Conservation (phyloP, 2,329 filamentous ascomycete species). For the Clarireedia homoeocarpa region DNA sequence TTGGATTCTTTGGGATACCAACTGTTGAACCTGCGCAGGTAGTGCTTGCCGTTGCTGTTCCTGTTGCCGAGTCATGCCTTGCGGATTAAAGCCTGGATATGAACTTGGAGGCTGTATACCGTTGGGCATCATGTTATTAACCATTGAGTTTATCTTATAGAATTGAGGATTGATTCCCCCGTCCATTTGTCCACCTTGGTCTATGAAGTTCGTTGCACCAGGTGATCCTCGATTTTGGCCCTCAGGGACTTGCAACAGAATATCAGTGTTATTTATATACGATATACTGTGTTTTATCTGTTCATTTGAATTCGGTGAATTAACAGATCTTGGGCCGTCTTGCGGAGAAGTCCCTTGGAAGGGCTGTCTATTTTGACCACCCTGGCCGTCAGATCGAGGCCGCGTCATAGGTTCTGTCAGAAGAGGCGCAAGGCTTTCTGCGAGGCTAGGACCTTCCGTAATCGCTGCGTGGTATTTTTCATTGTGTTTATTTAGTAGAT, state of each 20-base stretch:
- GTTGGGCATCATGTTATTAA: constrained; percentile 54
- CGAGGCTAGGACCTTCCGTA: not conserved
- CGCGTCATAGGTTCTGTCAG: too few species aligned
- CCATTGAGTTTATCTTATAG: constrained; percentile 46
- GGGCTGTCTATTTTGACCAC: constrained; percentile 47
- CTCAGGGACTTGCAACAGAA: constrained; percentile 66
- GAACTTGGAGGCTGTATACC: constrained; percentile 62
- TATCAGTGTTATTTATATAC: constrained; percentile 60
- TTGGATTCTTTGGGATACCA: too few species aligned
- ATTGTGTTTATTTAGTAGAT: constrained; percentile 2
- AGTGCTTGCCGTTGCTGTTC: too few species aligned
- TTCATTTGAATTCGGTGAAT: constrained; percentile 69
- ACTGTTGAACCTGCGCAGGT: too few species aligned
- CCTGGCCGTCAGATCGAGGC: constrained; percentile 38
- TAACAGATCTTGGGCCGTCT: constrained; percentile 54
- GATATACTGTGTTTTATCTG: constrained; percentile 74
- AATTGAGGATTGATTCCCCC: constrained; percentile 51
- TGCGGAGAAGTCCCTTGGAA: constrained; percentile 67
- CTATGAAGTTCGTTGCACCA: constrained; percentile 52
- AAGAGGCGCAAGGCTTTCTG: not conserved
- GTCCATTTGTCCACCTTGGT: constrained; percentile 46
- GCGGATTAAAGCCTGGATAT: constrained; percentile 51
- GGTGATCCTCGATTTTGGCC: constrained; percentile 61
- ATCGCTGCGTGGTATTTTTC: not conserved
- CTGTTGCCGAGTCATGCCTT: constrained; percentile 37